Evolutionary conservation across 148 eudicot species (phyloP).

Genomic region (Vaccinium macrocarpon): DNA sequence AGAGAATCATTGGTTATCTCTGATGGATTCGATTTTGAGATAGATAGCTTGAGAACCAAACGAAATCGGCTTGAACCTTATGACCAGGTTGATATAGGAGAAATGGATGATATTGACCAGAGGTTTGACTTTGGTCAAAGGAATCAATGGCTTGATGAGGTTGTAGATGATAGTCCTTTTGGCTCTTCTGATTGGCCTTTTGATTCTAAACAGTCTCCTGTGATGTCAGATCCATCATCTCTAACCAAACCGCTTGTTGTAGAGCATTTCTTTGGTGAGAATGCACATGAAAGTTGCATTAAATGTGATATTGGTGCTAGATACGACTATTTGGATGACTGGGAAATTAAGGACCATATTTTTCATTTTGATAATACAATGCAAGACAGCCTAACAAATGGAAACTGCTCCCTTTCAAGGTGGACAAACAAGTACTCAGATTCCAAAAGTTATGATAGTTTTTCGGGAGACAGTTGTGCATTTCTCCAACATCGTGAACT

Average conservation of each 20-base stretch:
- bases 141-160: conserved; percentile 26
- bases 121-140: conserved; percentile 18
- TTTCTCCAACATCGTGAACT: conserved; percentile 18
- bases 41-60: conserved; percentile 25
- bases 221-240: conserved; percentile 28
- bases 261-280: conserved; percentile 26
- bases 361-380: conserved; percentile 16
- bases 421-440: conserved; percentile 16
- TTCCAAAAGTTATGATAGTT: conserved; percentile 18
- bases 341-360: conserved; percentile 24
- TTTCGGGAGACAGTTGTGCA: conserved; percentile 21
- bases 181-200: conserved; percentile 24
- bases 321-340: conserved; percentile 25
- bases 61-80: conserved; percentile 23
- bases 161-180: conserved; percentile 11
- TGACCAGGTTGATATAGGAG: conserved; percentile 30
- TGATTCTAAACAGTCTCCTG: conserved; percentile 27
- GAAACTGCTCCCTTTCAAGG: conserved; percentile 18
- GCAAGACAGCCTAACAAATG: conserved; percentile 23
- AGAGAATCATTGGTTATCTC: conserved; percentile 27
- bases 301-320: conserved; percentile 19
- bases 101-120: conserved; percentile 19
- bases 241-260: conserved; percentile 25
- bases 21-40: conserved; percentile 32
- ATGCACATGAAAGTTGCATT: conserved; percentile 26